Base-by-base conservation (phyloP, 2,329 filamentous ascomycete species). In the Hyphodiscus sp. region DNA sequence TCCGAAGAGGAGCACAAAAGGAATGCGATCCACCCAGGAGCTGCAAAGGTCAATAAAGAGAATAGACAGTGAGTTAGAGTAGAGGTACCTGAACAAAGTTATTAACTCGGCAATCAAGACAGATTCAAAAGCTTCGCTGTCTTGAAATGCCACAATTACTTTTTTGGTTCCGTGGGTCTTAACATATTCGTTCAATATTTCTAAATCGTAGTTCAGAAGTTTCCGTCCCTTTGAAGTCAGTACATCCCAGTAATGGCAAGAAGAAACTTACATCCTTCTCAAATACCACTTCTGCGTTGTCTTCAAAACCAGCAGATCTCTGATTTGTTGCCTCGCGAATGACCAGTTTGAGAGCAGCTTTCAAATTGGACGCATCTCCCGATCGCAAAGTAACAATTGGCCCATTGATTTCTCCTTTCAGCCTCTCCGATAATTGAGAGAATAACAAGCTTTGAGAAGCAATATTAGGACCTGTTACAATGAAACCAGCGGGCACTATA, bases 121-220 rank as follows among this genome's bases (percentile, higher is more conserved):
- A 46, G 81, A 81, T 61, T 91, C 88, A 65, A 94, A 91, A 0
- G 85, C 88, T 69, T 94, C 89, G 58, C 87, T 90, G 64, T 94
- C 89, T 67, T 91, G 85, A 55, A 94, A 83, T 0, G 86, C 82
- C 47, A 95, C 74, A 49, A 89, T 78, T 10, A 92, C 78, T 60
- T 82, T 81, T 42, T 78, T 70, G 29, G 77, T 77, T 20, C 70
- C 68, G 41, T 78, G 76, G 9, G 75, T 71, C 54, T 74, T 76
- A 15, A 83, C 74, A 68, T 80, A 83, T 23, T 80, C 76, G 56
- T 83, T 73, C 29, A 94, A 70, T 20, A 86, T 82, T 62, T 88
- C 85, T 16, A 94, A 76, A 64, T 94, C 89, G 66, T 92, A 94
- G 62, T 89, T 86, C 2, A 92, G 76, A 55, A 87, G 80, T 67